A percentile compares a stretch with the other conserved stretches of the same genome.
Conservation (phyloP, 768 basidiomycete genomes). For the Imleria badia region DNA sequence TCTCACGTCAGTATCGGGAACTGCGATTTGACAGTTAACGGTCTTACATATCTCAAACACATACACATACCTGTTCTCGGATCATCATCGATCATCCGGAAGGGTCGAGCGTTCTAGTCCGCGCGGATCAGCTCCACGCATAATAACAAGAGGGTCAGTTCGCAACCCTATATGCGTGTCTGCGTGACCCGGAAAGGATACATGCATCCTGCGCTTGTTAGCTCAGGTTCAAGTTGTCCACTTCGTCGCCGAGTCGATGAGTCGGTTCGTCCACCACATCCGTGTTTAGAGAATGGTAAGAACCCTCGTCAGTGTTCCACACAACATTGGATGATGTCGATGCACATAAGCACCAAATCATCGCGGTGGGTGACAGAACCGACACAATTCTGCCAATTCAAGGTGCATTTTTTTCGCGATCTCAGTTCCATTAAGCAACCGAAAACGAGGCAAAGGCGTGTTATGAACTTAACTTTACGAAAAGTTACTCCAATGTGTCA, state of each 20-base stretch:
- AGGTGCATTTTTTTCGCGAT: not conserved
- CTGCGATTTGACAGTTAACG: not conserved
- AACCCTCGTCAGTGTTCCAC: not conserved
- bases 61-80: not conserved
- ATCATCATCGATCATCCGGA: not conserved
- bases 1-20: constrained; percentile 1
- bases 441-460: constrained; percentile 27
- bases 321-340: not conserved
- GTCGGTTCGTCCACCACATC: not conserved
- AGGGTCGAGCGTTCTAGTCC: too few relatives aligned
- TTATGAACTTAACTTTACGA: constrained; percentile 19
- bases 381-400: not conserved
- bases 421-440: constrained; percentile 18
- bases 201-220: too few relatives aligned
- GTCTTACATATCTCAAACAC: not conserved
- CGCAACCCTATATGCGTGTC: not conserved
- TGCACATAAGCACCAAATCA: not conserved
- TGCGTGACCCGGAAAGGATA: too few relatives aligned
- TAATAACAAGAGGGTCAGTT: not conserved
- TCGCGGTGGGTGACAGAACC: not conserved
- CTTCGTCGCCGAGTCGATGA: too few relatives aligned
- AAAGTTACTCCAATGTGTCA: not conserved
- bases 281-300: not conserved
- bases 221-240: too few relatives aligned
- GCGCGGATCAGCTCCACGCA: constrained; percentile 6